Conservation (phyloP, 2,329 filamentous ascomycete species). For the Xylariaceae sp. region DNA sequence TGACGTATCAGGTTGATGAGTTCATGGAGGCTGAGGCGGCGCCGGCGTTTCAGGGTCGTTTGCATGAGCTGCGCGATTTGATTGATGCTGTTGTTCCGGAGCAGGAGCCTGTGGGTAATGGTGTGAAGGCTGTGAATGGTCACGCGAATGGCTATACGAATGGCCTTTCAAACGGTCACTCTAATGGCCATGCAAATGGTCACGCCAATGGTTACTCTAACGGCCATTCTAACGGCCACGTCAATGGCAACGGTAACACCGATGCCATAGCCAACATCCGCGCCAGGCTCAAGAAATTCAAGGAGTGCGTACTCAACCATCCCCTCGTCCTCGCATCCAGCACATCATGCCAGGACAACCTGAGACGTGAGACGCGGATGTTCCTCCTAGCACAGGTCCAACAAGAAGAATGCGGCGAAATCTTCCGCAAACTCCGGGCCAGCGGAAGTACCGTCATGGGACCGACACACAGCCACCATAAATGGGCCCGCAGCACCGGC, state of each 20-base stretch:
- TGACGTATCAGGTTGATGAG: conserved; percentile 24
- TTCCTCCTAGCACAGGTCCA: conserved; percentile 19
- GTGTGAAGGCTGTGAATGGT: conserved; percentile 4
- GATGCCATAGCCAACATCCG: conserved; percentile 8
- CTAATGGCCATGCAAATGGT: background rate
- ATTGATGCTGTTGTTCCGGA: conserved; percentile 12
- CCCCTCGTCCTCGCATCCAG: conserved; percentile 15
- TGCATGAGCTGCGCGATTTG: conserved; percentile 13
- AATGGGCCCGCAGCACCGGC: conserved; percentile 19
- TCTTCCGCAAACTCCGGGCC: conserved; percentile 8
- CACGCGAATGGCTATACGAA: conserved; percentile 2
- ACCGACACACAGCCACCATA: background rate
- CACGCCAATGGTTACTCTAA: background rate
- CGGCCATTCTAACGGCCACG: conserved; percentile 5
- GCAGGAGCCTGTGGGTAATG: background rate
- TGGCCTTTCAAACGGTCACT: background rate
- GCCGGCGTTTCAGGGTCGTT: conserved; percentile 9
- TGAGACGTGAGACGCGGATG: conserved; percentile 17
- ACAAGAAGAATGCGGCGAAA: conserved; percentile 19
- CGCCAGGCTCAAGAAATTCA: conserved; percentile 17
- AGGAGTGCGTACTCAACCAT: conserved; percentile 16
- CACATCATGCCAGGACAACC: conserved; percentile 10
- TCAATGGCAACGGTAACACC: conserved; percentile 1
- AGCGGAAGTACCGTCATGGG: conserved; percentile 4
- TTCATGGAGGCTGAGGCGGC: conserved; percentile 23